Percentiles rank a stretch among this genome's conserved stretches.
phyloP scores from a whole-genome alignment of 441 rosid species.

The Bruguiera hainesii region DNA sequence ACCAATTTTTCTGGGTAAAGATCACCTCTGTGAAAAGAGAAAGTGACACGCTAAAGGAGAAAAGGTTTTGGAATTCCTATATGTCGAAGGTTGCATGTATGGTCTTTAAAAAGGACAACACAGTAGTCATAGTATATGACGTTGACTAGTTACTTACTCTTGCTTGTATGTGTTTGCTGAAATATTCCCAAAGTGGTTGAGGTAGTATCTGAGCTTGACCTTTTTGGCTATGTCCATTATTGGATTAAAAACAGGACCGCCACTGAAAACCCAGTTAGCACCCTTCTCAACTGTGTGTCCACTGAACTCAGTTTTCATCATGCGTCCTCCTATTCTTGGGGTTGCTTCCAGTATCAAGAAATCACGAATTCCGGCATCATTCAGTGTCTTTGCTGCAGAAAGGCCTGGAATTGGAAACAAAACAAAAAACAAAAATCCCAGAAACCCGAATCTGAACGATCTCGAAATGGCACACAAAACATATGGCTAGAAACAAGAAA shows the following conservation, averaged over 20 bases:
- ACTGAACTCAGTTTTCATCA: constrained; percentile 4
- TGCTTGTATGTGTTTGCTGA: constrained; percentile 17
- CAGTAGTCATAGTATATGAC: too few relatives aligned
- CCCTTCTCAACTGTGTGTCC: constrained; percentile 21
- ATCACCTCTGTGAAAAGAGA: constrained; percentile 9
- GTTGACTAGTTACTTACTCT: constrained; percentile 1
- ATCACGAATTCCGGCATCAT: constrained; percentile 16
- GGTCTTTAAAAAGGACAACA: too few relatives aligned
- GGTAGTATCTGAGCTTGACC: constrained; percentile 13
- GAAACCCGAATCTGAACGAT: too few relatives aligned
- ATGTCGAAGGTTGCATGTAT: too few relatives aligned
- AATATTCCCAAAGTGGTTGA: constrained; percentile 11
- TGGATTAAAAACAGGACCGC: constrained; percentile 13
- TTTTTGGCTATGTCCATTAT: constrained; percentile 8
- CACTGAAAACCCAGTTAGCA: constrained; percentile 17
- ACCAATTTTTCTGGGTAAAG: constrained; percentile 12
- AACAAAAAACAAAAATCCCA: too few relatives aligned
- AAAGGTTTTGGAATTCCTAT: too few relatives aligned
- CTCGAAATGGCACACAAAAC: not conserved
- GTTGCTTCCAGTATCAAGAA: constrained; percentile 22
- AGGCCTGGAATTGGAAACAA: constrained; percentile 7
- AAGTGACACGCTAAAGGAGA: not conserved
- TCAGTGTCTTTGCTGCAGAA: constrained; percentile 20
- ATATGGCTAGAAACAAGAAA: not conserved
- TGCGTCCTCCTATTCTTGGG: constrained; percentile 20